phyloP scores from a whole-genome alignment of 2,329 filamentous ascomycete species.

The Pestalotiopsis sp. region DNA sequence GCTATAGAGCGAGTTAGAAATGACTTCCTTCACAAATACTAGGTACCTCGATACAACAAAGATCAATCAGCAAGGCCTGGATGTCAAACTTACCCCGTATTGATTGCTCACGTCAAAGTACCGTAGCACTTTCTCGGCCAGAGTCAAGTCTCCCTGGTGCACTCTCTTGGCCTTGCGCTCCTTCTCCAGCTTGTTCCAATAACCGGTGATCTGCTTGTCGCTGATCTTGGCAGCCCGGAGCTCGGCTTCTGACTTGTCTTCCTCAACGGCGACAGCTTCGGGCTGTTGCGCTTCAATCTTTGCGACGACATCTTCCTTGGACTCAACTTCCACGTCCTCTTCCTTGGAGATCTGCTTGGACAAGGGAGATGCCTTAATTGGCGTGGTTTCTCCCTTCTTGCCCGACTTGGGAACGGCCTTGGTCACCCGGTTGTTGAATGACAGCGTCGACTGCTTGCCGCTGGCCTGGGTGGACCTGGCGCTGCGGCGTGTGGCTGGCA shows the following conservation, averaged over 20 bases:
- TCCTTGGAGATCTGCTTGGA: conserved; percentile 25
- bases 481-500: conserved; percentile 17
- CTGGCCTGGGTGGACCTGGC: conserved; percentile 34
- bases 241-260: conserved; percentile 54
- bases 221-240: conserved; percentile 65
- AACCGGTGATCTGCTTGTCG: conserved; percentile 71
- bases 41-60: neutral
- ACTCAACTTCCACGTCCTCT: conserved; percentile 4
- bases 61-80: neutral
- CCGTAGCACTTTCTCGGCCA: conserved; percentile 83
- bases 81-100: conserved; percentile 72
- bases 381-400: conserved; percentile 43
- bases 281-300: conserved; percentile 31
- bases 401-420: conserved; percentile 52
- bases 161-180: conserved; percentile 70
- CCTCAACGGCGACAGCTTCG: conserved; percentile 20
- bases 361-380: conserved; percentile 21
- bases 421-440: conserved; percentile 60
- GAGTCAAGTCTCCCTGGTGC: conserved; percentile 73
- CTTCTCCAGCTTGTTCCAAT: conserved; percentile 76
- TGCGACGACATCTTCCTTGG: conserved; percentile 24
- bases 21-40: conserved; percentile 4
- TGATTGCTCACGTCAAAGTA: conserved; percentile 92
- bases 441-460: conserved; percentile 57
- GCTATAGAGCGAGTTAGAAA: conserved; percentile 52